Percentiles rank a stretch among this genome's conserved stretches.
phyloP scores from a whole-genome alignment of 345 rosid species.

The Linum usitatissimum region DNA sequence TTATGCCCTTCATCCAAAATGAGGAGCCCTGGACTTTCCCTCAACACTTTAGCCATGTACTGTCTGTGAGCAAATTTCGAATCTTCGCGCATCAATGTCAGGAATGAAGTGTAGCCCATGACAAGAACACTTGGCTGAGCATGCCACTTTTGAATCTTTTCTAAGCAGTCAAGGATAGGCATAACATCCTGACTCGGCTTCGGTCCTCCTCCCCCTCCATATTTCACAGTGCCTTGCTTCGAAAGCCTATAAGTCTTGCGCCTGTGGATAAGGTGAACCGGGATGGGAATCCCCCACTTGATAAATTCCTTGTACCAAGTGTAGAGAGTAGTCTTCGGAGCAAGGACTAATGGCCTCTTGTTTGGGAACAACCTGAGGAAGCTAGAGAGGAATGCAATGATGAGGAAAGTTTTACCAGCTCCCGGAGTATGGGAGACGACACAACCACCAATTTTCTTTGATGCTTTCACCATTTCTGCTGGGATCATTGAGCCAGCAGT shows the following conservation, averaged over 20 bases:
- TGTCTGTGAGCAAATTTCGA: slow-evolving; percentile 64
- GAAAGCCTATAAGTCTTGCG: slow-evolving; percentile 54
- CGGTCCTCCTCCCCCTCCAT: slow-evolving; percentile 32
- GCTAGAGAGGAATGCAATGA: slow-evolving; percentile 81
- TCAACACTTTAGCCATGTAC: slow-evolving; percentile 73
- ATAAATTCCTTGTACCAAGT: slow-evolving; percentile 95
- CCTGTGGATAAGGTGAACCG: slow-evolving; percentile 82
- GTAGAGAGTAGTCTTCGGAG: slow-evolving; percentile 87
- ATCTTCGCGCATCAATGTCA: slow-evolving; percentile 79
- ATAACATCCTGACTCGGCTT: slow-evolving; percentile 66
- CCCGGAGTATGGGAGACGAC: slow-evolving; percentile 93
- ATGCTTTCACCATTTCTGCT: slow-evolving; percentile 36
- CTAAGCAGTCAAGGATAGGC: slow-evolving; percentile 83
- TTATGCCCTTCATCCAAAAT: slow-evolving; percentile 89
- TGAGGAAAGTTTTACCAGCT: slow-evolving; percentile 85
- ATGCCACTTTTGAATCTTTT: slow-evolving; percentile 90
- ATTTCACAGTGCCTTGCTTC: slow-evolving; percentile 27
- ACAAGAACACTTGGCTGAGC: slow-evolving; percentile 82
- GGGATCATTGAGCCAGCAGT: slow-evolving; percentile 68
- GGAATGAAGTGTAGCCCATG: slow-evolving; percentile 93
- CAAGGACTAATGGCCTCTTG: slow-evolving; percentile 74
- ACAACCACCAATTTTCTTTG: slow-evolving; percentile 67
- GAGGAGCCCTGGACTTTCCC: slow-evolving; percentile 82
- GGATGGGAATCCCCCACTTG: slow-evolving; percentile 78
- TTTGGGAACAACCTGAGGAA: slow-evolving; percentile 80